phyloP scores from a whole-genome alignment of 2,329 filamentous ascomycete species.

The Mollisiaceae sp. region DNA sequence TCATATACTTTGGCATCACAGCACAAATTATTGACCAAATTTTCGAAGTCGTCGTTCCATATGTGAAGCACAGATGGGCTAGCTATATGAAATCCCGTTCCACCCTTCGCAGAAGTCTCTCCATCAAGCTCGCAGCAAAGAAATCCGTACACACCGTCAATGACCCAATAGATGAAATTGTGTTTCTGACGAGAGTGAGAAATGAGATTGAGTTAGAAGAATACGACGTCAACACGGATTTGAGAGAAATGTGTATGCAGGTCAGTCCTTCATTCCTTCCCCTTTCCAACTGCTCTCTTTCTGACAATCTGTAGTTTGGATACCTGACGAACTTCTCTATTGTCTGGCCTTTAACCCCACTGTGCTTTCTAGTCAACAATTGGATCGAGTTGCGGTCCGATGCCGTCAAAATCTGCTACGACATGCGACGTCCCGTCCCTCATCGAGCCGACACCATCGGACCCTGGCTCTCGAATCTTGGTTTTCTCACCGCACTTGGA shows the following conservation, averaged over 20 bases:
- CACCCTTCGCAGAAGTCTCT: background rate
- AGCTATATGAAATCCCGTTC: constrained; percentile 4
- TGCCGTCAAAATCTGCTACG: constrained; percentile 88
- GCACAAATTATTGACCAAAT: constrained; percentile 4
- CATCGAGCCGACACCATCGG: constrained; percentile 91
- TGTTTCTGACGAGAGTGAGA: constrained; percentile 1
- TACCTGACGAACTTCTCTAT: constrained; percentile 90
- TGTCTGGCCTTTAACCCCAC: constrained; percentile 86
- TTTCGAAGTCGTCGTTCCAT: background rate
- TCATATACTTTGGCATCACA: constrained; percentile 2
- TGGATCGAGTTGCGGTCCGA: constrained; percentile 93
- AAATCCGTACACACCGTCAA: background rate
- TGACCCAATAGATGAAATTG: background rate
- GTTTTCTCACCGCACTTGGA: constrained; percentile 88
- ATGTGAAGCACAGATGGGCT: background rate
- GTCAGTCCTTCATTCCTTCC: background rate
- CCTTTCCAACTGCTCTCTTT: background rate
- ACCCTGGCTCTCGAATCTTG: constrained; percentile 83
- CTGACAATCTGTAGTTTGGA: constrained; percentile 49
- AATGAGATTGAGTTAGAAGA: constrained; percentile 7
- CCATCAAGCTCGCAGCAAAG: background rate
- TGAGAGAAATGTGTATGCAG: constrained; percentile 11
- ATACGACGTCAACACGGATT: background rate
- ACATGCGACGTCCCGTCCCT: constrained; percentile 84
- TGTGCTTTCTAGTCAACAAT: constrained; percentile 90